Evolutionary conservation across 345 rosid genomes (phyloP).

Genomic region (Microthlaspi erraticum): DNA sequence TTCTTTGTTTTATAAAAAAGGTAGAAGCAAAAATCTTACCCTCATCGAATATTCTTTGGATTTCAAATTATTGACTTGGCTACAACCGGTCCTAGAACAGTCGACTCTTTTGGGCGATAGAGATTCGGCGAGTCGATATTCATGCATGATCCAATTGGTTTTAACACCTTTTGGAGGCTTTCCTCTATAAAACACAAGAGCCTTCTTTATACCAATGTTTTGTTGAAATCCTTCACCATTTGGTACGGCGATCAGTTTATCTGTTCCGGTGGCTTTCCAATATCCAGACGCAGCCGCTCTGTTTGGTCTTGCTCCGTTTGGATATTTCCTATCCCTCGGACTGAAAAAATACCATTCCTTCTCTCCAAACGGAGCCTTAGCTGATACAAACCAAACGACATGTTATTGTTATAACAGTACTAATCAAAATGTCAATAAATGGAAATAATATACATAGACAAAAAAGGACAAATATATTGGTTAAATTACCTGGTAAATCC

Average conservation of each 20-base stretch:
- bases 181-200: constrained; percentile 93
- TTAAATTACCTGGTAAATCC: constrained; percentile 77
- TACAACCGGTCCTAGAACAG: constrained; percentile 32
- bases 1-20: no score
- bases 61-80: constrained; percentile 43
- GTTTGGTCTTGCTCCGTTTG: constrained; percentile 95
- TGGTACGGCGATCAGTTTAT: constrained; percentile 66
- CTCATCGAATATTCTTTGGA: constrained; percentile 87
- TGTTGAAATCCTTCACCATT: constrained; percentile 48
- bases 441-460: background rate
- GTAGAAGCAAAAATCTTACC: constrained; percentile 49
- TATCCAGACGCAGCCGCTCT: constrained; percentile 97
- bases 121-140: constrained; percentile 74
- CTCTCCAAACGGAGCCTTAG: constrained; percentile 80
- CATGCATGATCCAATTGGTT: constrained; percentile 99
- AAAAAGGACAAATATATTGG: no score
- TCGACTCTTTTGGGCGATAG: constrained; percentile 32
- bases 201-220: constrained; percentile 90
- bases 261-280: constrained; percentile 99
- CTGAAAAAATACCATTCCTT: constrained; percentile 99
- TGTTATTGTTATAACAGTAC: background rate
- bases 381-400: constrained; percentile 47
- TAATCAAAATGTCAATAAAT: background rate
- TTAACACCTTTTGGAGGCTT: constrained; percentile 92
- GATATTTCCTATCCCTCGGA: constrained; percentile 96